Evolutionary conservation across 202 grass and related monocot species (phyloP), one percentile per base, ranked within the genome.

Genomic region (Cymbopogon flexuosus): DNA sequence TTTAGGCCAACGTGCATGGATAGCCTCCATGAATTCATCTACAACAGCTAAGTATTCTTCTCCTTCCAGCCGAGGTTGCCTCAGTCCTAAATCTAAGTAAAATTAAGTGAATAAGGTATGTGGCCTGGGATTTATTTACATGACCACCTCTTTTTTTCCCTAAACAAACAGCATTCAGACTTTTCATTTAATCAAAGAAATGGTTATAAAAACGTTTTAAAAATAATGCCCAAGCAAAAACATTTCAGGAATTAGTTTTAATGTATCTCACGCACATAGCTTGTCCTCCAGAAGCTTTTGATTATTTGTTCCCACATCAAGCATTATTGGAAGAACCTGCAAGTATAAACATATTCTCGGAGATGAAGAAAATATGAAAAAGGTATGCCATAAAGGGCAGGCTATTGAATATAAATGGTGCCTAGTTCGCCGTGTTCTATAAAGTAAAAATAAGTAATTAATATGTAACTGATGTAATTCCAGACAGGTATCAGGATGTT

Each of bases 1-100:
- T 86, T 98, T 94, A 36, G 95, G 95, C 92, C 95, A 94, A 65
- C 95, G 95, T 72, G 95, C 86, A 91, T 67, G 81, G 66, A 91
- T 79, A 45, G 95, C 95, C 90, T 94, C 95, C 92, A 98, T 94
- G 77, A 98, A 98, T 91, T 98, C 95, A 93, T 98, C 95, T 65
- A 98, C 90, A 73, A 98, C 86, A 0, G 88, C 79, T 35, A 98
- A 83, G 85, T 98, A 98, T 77, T 98, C 92, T 45, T 94, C 95
- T 82, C 92, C 95, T 81, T 94, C 90, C 81, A 98, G 84, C 79
- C 95, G 87, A 79, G 84, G 95, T 76, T 98, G 92, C 79, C 92
- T 88, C 73, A 98, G 76, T 87, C 95, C 95, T 82, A 98, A 89
- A 87, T 98, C 95, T 98, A 89, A 70, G 79, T 80, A 86, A 76